Evolutionary conservation across 176 grass and related monocot species (phyloP).

Genomic region (Zea luxurians): DNA sequence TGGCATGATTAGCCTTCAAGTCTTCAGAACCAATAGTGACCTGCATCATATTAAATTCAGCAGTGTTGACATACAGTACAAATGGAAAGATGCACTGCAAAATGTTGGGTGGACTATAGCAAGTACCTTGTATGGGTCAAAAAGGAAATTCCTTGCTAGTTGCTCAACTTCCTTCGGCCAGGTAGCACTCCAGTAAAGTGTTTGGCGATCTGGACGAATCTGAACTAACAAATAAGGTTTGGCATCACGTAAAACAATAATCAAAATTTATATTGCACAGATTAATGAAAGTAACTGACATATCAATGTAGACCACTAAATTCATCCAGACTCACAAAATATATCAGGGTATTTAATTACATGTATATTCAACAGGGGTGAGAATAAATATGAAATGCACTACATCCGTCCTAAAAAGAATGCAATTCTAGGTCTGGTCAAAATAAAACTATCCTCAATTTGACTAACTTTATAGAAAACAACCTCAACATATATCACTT

Average conservation of each 20-base stretch:
- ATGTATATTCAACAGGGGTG: not conserved
- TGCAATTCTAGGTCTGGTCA: not conserved
- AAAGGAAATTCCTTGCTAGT: slow-evolving; percentile 86
- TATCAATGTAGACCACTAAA: slow-evolving; percentile 33
- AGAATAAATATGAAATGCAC: not conserved
- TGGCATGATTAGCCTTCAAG: slow-evolving; percentile 98
- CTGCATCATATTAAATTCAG: slow-evolving; percentile 41
- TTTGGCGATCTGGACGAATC: slow-evolving; percentile 98
- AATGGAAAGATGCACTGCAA: slow-evolving; percentile 27
- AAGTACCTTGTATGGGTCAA: slow-evolving; percentile 87
- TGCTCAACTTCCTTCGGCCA: slow-evolving; percentile 99
- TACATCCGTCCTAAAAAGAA: not conserved
- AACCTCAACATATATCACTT: not conserved
- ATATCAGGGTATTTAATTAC: not conserved
- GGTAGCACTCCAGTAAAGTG: slow-evolving; percentile 97
- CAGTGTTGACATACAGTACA: slow-evolving; percentile 34
- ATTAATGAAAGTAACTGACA: not conserved
- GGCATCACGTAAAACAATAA: not conserved
- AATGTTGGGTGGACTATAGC: slow-evolving; percentile 15
- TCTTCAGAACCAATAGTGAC: slow-evolving; percentile 94
- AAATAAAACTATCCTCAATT: not conserved
- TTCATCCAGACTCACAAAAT: slow-evolving; percentile 19
- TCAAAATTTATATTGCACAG: not conserved
- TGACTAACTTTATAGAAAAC: not conserved
- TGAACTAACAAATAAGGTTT: slow-evolving; percentile 46